A percentile compares a stretch with the other conserved stretches of the same genome.
These are phyloP conservation scores for Tremella fuciformis DNA, from an alignment of 768 basidiomycete genomes.

Conservation along the genomic window DNA sequence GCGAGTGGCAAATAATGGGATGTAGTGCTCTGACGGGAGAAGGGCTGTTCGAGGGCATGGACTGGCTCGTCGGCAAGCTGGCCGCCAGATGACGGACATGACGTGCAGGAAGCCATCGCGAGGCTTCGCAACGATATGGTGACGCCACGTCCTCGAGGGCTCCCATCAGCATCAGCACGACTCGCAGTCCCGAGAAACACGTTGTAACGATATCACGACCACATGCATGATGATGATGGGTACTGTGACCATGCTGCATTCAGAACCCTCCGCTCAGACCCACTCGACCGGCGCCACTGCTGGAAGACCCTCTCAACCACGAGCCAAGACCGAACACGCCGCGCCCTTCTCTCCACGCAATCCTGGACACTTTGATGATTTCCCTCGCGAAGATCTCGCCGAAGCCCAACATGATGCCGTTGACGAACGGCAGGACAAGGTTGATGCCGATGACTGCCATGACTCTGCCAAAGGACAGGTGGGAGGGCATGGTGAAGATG, in stretches of 20 bases:
- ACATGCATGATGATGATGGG: too few relatives aligned
- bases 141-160: too few relatives aligned
- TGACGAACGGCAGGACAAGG: slow-evolving; percentile 50
- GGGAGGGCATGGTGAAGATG: slow-evolving; percentile 43
- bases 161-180: too few relatives aligned
- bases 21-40: slow-evolving; percentile 46
- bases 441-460: slow-evolving; percentile 51
- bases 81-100: background rate
- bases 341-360: slow-evolving; percentile 37
- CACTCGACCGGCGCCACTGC: slow-evolving; percentile 35
- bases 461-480: slow-evolving; percentile 39
- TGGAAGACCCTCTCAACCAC: slow-evolving; percentile 9
- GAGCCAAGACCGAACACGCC: slow-evolving; percentile 19
- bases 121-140: too few relatives aligned
- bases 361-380: slow-evolving; percentile 31
- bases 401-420: slow-evolving; percentile 52
- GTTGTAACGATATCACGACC: too few relatives aligned
- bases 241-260: too few relatives aligned
- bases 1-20: slow-evolving; percentile 52
- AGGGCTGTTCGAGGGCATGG: slow-evolving; percentile 49
- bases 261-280: slow-evolving; percentile 38
- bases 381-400: slow-evolving; percentile 52
- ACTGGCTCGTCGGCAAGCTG: slow-evolving; percentile 48
- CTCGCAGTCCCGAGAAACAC: too few relatives aligned
- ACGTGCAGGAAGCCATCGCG: too few relatives aligned